These are phyloP conservation scores for Fusarium chuoi DNA, from an alignment of 2,329 filamentous ascomycete genomes.

Conservation along the genomic window DNA sequence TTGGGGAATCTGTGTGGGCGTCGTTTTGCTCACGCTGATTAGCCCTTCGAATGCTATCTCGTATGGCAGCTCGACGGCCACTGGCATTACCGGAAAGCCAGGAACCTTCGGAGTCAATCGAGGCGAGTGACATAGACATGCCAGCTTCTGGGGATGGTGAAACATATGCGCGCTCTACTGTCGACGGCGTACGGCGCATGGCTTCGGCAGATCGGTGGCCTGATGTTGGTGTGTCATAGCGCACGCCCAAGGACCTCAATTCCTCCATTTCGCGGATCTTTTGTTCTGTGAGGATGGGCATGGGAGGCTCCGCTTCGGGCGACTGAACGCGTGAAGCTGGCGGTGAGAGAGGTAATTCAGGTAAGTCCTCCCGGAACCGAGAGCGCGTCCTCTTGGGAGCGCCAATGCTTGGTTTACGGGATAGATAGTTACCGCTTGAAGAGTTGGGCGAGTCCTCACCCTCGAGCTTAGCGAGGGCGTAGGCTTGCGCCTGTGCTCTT, in stretches of 20 bases:
- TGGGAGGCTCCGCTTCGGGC: conserved; percentile 68
- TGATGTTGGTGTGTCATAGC: conserved; percentile 60
- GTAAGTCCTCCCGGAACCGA: conserved; percentile 91
- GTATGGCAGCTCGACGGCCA: conserved; percentile 59
- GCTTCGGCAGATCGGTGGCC: conserved; percentile 53
- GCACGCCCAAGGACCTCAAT: conserved; percentile 43
- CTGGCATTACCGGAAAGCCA: conserved; percentile 86
- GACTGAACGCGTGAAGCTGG: conserved; percentile 85
- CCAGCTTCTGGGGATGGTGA: conserved; percentile 66
- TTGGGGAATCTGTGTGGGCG: conserved; percentile 54
- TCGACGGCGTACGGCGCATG: conserved; percentile 29
- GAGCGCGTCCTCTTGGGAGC: conserved; percentile 84
- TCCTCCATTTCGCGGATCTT: conserved; percentile 41
- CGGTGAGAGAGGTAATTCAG: conserved; percentile 86
- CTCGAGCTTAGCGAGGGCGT: conserved; percentile 50
- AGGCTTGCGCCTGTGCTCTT: conserved; percentile 46
- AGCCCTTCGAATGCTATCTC: conserved; percentile 51
- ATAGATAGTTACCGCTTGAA: conserved; percentile 42
- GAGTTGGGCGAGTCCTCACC: conserved; percentile 44
- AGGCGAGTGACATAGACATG: conserved; percentile 87
- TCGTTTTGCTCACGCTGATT: conserved; percentile 44
- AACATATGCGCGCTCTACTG: conserved; percentile 40
- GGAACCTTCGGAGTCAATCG: conserved; percentile 93
- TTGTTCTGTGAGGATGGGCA: conserved; percentile 48
- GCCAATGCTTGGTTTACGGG: conserved; percentile 51